Base-by-base conservation (phyloP, 2,329 filamentous ascomycete genomes). In the Elsinoe fawcettii region DNA sequence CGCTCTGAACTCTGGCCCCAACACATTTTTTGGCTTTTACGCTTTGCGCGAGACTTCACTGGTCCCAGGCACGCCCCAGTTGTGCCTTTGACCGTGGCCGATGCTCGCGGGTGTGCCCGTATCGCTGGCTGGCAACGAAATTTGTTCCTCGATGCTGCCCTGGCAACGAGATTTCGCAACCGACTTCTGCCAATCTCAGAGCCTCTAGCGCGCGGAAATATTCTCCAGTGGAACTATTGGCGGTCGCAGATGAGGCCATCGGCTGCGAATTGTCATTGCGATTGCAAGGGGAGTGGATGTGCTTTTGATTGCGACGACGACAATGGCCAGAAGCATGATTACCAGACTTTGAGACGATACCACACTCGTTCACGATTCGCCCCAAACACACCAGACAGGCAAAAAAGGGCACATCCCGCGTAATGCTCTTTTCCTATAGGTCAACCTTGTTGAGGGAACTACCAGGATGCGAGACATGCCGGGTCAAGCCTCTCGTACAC, bases 81-180 rank as follows among this genome's bases (percentile, higher is more conserved):
- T 30, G 27, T 25, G 20, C 22, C 30, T 20, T 51, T 51, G 30
- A 30, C 49, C 25, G 39, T 37, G 49, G 49, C 32, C 32, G 30
- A 25, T 37, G 14, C 44, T 34, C n/a, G 49, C 54, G 54, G 54
- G 41, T 56, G 25, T 22, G 54, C 27, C 54, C 54, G 54, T 56
- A 56, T 56, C 54, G 39, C 20, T 25, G 32, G 49, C 49, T 53
- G 25, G 18, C 22, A 46, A 56, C 20, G 54, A 56, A 56, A 56
- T 56, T 56, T 56, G 54, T 56, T 36, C 54, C 41, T 47, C 23
- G 25, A 49, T 36, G 53, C 41, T 56, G 54, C 54, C 54, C 44
- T 47, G 30, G 54, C 54, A 56, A 56, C 54, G 37, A 56, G 49
- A 53, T 53, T 53, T 51, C 46, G 16, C 46, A 53, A 34, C 30